A percentile compares a stretch with the other conserved stretches of the same genome.
Evolutionary conservation across 306 rosid genomes (phyloP).

Genomic region (Dryas octopetala): DNA sequence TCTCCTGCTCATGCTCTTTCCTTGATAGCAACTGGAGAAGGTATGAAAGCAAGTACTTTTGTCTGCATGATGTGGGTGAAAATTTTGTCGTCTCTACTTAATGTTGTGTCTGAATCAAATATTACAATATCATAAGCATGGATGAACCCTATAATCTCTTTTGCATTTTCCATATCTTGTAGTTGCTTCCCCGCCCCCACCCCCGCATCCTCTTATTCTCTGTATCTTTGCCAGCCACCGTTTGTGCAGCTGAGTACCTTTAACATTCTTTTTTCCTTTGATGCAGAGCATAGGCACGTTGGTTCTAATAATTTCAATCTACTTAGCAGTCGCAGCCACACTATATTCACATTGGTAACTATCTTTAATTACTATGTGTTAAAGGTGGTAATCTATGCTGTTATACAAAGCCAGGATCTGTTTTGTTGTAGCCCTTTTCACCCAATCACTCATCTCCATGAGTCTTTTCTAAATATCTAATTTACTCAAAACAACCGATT

Average conservation of each 20-base stretch:
- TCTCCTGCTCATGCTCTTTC: constrained; percentile 96
- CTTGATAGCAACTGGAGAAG: constrained; percentile 89
- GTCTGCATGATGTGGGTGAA: constrained; percentile 8
- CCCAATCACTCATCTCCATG: not conserved
- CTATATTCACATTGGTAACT: constrained; percentile 82
- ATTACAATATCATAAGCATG: not conserved
- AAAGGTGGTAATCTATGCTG: not conserved
- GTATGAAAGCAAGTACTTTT: constrained; percentile 27
- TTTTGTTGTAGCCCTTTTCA: not conserved
- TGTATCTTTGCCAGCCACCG: constrained; percentile 6
- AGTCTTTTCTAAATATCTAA: not conserved
- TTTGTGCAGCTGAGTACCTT: constrained; percentile 24
- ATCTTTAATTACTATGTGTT: constrained; percentile 20
- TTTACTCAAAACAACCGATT: not conserved
- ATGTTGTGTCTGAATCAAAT: not conserved
- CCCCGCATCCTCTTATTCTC: not conserved
- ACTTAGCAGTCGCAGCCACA: constrained; percentile 91
- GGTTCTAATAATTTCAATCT: constrained; percentile 90
- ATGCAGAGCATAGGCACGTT: constrained; percentile 87
- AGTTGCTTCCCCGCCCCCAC: not conserved
- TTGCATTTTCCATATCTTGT: not conserved
- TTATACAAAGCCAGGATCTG: not conserved
- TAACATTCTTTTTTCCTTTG: constrained; percentile 21
- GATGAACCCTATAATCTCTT: not conserved
- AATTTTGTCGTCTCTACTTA: not conserved